These are phyloP conservation scores for Glarea lozoyensis DNA, from an alignment of 495 filamentous ascomycete species.

Conservation along the genomic window DNA sequence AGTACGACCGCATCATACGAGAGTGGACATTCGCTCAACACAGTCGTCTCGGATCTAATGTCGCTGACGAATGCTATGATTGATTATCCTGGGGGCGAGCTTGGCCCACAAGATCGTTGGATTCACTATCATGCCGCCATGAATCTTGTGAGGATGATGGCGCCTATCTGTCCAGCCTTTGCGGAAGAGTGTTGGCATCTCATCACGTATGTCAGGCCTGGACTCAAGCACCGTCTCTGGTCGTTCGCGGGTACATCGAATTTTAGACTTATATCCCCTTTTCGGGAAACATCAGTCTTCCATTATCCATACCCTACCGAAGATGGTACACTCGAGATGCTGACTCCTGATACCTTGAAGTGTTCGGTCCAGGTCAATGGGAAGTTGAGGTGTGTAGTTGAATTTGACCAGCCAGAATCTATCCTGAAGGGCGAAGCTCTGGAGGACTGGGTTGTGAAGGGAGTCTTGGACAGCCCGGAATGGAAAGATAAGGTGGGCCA, in stretches of 20 bases:
- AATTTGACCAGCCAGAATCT: constrained; percentile 35
- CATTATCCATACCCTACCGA: constrained; percentile 42
- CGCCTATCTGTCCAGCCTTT: constrained; percentile 69
- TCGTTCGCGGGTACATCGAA: background rate
- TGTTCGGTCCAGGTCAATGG: constrained; percentile 73
- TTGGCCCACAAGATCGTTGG: background rate
- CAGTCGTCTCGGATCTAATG: constrained; percentile 72
- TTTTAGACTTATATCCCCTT: background rate
- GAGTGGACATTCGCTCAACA: constrained; percentile 67
- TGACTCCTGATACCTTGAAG: constrained; percentile 25
- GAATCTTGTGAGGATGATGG: constrained; percentile 57
- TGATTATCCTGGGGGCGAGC: constrained; percentile 19
- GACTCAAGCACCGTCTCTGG: constrained; percentile 31
- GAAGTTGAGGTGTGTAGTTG: constrained; percentile 54
- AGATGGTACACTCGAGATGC: constrained; percentile 35
- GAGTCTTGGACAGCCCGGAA: constrained; percentile 21
- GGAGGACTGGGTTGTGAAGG: constrained; percentile 31
- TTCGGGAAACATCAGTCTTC: constrained; percentile 32
- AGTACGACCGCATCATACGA: constrained; percentile 63
- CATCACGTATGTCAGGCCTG: background rate
- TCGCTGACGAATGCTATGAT: constrained; percentile 61
- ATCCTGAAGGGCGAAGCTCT: constrained; percentile 36
- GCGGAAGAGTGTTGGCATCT: constrained; percentile 70
- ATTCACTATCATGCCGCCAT: constrained; percentile 4
- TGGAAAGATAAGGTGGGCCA: constrained; percentile 28